Percentiles rank a stretch among this genome's conserved stretches.
phyloP scores from a whole-genome alignment of 164 flowering plant genomes.

The Magnolia officinalis region DNA sequence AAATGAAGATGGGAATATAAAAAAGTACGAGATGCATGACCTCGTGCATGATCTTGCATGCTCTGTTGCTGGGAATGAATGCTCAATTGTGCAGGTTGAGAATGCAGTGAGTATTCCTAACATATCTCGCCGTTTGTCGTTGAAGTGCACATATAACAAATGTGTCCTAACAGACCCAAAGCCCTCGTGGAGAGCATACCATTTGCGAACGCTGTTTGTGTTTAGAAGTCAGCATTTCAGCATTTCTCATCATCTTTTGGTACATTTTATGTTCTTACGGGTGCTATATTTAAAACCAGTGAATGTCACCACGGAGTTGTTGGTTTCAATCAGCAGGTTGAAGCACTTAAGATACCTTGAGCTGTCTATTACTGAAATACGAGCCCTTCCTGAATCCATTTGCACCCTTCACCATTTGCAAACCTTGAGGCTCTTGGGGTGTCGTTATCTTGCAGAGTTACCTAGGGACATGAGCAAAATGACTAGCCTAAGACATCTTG shows the following conservation, averaged over 20 bases:
- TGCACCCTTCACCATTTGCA: conserved; percentile 8
- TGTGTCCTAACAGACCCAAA: not conserved
- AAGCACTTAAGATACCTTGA: conserved; percentile 9
- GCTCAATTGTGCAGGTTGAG: not conserved
- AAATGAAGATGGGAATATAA: conserved; percentile 6
- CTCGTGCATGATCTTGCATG: conserved; percentile 13
- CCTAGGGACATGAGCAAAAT: conserved; percentile 5
- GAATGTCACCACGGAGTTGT: not conserved
- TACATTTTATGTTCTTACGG: not conserved
- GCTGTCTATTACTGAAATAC: not conserved
- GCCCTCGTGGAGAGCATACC: not conserved
- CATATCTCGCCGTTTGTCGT: not conserved
- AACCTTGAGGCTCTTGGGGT: conserved; percentile 5
- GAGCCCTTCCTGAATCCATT: conserved; percentile 1
- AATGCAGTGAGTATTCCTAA: not conserved
- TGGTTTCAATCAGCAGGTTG: conserved; percentile 4
- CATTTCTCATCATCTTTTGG: not conserved
- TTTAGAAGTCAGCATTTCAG: not conserved
- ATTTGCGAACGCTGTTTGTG: not conserved
- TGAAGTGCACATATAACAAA: not conserved
- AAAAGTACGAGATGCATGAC: conserved; percentile 10
- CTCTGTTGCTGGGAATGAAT: not conserved
- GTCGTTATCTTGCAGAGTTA: not conserved
- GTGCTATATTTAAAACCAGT: not conserved
- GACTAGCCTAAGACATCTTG: conserved; percentile 13